phyloP scores from a whole-genome alignment of 768 basidiomycete genomes.

The Tulasnella sp. region DNA sequence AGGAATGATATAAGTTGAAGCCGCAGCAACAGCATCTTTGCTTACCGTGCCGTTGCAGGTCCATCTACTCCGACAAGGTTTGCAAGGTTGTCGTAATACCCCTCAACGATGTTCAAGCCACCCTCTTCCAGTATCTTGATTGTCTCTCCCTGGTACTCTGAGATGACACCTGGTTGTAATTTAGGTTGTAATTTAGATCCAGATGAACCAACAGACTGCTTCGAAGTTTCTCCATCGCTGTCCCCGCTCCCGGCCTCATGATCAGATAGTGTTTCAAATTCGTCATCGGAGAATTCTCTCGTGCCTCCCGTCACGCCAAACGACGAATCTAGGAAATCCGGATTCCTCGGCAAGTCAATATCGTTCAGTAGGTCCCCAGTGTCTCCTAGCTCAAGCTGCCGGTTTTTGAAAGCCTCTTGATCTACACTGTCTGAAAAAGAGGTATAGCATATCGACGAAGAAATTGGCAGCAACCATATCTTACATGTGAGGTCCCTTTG shows the following conservation, averaged over 20 bases:
- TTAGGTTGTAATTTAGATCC: no score
- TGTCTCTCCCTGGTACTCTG: conserved; percentile 67
- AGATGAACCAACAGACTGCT: no score
- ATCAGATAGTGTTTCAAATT: conserved; percentile 34
- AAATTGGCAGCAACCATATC: not conserved
- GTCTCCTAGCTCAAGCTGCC: conserved; percentile 59
- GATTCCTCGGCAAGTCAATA: conserved; percentile 73
- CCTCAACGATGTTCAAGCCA: conserved; percentile 55
- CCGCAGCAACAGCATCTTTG: no score
- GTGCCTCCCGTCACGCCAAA: conserved; percentile 69
- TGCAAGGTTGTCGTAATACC: conserved; percentile 58
- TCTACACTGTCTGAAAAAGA: conserved; percentile 40
- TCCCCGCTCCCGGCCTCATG: no score
- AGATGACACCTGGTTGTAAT: conserved; percentile 41
- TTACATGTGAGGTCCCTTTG: conserved; percentile 2
- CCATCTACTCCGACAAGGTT: no score
- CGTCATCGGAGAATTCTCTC: conserved; percentile 55
- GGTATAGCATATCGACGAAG: not conserved
- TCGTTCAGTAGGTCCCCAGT: conserved; percentile 82
- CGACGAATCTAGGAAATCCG: conserved; percentile 74
- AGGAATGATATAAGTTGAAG: no score
- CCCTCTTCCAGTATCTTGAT: conserved; percentile 57
- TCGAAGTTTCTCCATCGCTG: no score
- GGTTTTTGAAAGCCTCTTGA: conserved; percentile 57
- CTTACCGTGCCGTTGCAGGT: no score